Evolutionary conservation across 108 stramenopile species (phyloP), one percentile per base, ranked within the genome.

Genomic region (Licmophora abbreviata): DNA sequence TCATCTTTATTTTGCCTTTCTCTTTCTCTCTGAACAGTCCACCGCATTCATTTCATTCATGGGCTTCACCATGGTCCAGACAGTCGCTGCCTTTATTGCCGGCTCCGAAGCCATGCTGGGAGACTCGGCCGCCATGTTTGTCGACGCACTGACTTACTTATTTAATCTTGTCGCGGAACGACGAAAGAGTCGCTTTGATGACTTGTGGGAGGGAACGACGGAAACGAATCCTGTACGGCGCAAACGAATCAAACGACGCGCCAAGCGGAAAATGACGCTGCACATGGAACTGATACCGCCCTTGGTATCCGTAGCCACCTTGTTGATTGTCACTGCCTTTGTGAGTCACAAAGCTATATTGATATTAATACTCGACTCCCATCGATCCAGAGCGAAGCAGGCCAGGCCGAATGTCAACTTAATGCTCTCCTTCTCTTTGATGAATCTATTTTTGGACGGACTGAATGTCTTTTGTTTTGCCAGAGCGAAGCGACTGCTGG

Each of bases 101-200:
- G 59, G 59, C 28, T 74, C 73, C 1, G 61, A 79, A 58, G 75
- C 73, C 25, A 73, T 79, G 73, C 37, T 74, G 17, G 76, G 71
- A 11, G 78, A 82, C 43, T 61, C 58, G 27, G 71, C 57, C 20
- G 66, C 81, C n/a, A 83, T 83, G 81, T 58, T 68, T 29, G 74
- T 83, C 2, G 81, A 83, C 60, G 61, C 77, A 8, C 32, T 76
- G 21, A 72, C 77, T 3, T 83, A 83, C 50, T 48, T 78, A 14
- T 81, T 80, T 61, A 85, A 85, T 58, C 66, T 65, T 29, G 54
- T 54, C 35, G 78, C 85, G 8, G 81, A 87, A 47, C 64, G 66
- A 42, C 51, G 64, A 35, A 85, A 85, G 50, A 65, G 61, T 38
- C 35, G 26, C 21, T 49, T 57, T 29, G 53, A 68, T 29, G 28